Base-by-base conservation (phyloP, 139 green algal genomes). In the Closterium sp. region DNA sequence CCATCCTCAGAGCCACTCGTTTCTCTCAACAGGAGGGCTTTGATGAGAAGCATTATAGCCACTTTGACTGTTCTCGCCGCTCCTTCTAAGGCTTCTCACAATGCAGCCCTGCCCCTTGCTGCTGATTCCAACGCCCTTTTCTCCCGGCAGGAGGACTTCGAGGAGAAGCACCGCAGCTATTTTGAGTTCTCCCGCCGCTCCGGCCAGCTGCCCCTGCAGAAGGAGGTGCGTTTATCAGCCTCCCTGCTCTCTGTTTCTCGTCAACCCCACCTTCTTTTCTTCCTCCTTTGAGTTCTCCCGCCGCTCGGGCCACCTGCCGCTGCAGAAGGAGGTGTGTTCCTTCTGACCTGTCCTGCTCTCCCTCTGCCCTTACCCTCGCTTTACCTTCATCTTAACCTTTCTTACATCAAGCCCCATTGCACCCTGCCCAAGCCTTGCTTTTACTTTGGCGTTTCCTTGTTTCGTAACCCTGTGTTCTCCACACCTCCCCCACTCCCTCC, bases 131-230 rank as follows among this genome's bases (percentile, higher is more conserved):
- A n/a, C 30, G n/a, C 30, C 38, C 31, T 91, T 4, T 91, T 91
- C 8, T 89, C 2, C 6, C 25, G 32, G 90, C 92, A 94, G 90
- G 88, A 88, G 5, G 33, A 92, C 1, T 99, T 99, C 93, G 34
- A 95, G 84, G 97, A 99, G 95, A 95, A 94, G 83, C 94, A 94
- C 2, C 96, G 98, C 30, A 96, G 99, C 95, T 99, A 96, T 28
- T 96, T 98, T 94, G 93, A 94, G 33, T 99, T 99, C 94, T 92
- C 93, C 28, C 95, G 97, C 25, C 95, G 98, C 43, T 93, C 96
- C 30, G 97, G 97, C 6, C 93, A 95, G 28, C 96, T 99, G 90
- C 97, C 97, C 0, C 94, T 96, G 90, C 96, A 98, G 95, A 90
- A 93, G 38, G 94, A 97, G 84, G 90, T 93, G 84, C 33, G 83